These are phyloP conservation scores for Chaetomiaceae sp. DNA, from an alignment of 2,329 filamentous ascomycete species.

Conservation along the genomic window DNA sequence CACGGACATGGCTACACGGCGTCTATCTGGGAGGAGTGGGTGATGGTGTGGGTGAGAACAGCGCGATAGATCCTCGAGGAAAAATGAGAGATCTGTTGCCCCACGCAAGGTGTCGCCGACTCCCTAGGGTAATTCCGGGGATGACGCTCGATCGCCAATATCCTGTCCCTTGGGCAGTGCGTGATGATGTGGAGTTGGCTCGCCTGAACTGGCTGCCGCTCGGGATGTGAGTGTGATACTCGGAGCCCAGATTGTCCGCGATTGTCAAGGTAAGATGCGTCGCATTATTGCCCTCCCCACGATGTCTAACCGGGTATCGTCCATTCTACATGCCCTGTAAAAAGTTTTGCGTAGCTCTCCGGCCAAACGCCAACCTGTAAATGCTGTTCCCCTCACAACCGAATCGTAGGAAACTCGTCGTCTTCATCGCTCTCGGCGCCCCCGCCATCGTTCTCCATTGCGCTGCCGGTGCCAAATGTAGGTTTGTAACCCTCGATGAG, in stretches of 20 bases:
- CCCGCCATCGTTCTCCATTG: neutral
- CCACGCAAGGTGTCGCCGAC: slow-evolving; percentile 84
- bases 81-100: slow-evolving; percentile 49
- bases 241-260: too few relatives aligned
- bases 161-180: slow-evolving; percentile 17
- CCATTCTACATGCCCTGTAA: neutral
- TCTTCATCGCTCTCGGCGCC: slow-evolving; percentile 13
- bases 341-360: neutral
- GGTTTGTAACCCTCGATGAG: slow-evolving; percentile 47
- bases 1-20: slow-evolving; percentile 43
- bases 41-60: slow-evolving; percentile 52
- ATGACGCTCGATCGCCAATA: slow-evolving; percentile 92
- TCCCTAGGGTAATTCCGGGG: slow-evolving; percentile 52
- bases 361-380: neutral
- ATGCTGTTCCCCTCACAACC: slow-evolving; percentile 1
- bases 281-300: neutral
- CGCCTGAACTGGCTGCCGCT: neutral
- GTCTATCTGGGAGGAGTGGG: slow-evolving; percentile 51
- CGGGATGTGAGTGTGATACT: neutral
- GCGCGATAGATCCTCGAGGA: slow-evolving; percentile 43
- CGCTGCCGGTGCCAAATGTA: slow-evolving; percentile 28
- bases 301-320: slow-evolving; percentile 15
- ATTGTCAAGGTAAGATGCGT: slow-evolving; percentile 8
- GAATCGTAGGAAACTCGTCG: slow-evolving; percentile 15
- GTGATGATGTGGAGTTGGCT: neutral